Evolutionary conservation across 106 monocot species (phyloP).

Genomic region (Acorus gramineus): DNA sequence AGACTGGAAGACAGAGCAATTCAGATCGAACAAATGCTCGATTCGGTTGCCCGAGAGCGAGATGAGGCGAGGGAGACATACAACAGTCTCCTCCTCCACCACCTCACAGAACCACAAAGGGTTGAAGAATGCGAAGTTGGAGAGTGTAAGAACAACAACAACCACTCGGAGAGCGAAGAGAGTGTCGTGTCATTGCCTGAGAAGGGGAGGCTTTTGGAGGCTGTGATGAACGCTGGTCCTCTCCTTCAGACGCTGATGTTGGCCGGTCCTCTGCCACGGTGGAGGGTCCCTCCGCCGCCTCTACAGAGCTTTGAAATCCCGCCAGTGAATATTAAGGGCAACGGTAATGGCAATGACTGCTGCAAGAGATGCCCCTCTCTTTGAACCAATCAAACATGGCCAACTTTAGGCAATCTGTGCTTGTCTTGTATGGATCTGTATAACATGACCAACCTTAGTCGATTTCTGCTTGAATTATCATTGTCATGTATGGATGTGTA

Average conservation of each 20-base stretch:
- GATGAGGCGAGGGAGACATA: conserved; percentile 10
- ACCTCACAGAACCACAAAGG: background rate
- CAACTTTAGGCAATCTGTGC: too few species aligned
- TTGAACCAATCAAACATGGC: too few species aligned
- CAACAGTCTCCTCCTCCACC: background rate
- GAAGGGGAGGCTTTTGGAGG: conserved; percentile 42
- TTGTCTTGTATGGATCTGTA: too few species aligned
- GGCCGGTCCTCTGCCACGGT: conserved; percentile 39
- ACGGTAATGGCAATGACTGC: too few species aligned
- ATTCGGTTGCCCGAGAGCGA: conserved; percentile 1
- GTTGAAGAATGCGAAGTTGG: too few species aligned
- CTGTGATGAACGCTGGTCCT: conserved; percentile 37
- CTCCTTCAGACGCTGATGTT: conserved; percentile 32
- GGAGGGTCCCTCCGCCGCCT: conserved; percentile 35
- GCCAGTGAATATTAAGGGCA: conserved; percentile 1
- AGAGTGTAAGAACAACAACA: too few species aligned
- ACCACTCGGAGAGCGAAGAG: conserved; percentile 1
- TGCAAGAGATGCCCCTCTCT: too few species aligned
- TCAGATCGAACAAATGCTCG: conserved; percentile 7
- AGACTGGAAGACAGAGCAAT: conserved; percentile 4
- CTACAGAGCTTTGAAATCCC: conserved; percentile 32
- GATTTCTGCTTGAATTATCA: too few species aligned
- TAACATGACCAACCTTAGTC: too few species aligned
- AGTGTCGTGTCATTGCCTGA: conserved; percentile 23
- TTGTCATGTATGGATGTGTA: too few species aligned